Percentiles rank a stretch among this genome's conserved stretches.
Evolutionary conservation across 192 early-diverging fungal genomes (phyloP).

Genomic region (Coemansia sp.): DNA sequence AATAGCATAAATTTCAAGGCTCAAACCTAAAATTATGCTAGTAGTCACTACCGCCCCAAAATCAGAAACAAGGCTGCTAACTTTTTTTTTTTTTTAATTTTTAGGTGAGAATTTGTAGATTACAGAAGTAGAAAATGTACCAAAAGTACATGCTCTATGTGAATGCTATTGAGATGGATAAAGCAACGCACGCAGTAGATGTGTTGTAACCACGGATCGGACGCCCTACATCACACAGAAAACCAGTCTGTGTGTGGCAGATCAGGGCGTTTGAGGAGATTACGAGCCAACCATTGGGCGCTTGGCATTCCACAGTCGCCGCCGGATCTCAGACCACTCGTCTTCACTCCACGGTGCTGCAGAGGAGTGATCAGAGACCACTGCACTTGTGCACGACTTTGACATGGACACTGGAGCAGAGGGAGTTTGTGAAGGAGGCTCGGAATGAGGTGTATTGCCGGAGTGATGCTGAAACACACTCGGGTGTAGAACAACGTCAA

Average conservation of each 20-base stretch:
- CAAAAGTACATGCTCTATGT: neutral
- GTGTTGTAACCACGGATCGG: neutral
- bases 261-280: neutral
- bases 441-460: conserved; percentile 10
- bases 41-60: no score
- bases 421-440: conserved; percentile 3
- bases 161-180: neutral
- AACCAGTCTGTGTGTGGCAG: neutral
- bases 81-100: neutral
- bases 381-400: conserved; percentile 2
- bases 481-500: conserved; percentile 49
- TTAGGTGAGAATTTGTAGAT: neutral
- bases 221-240: neutral
- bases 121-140: neutral
- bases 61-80: no score
- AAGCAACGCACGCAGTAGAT: neutral
- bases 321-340: conserved; percentile 47
- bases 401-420: conserved; percentile 9
- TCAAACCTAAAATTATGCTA: no score
- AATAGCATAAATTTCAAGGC: no score
- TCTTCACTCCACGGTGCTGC: conserved; percentile 27
- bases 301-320: conserved; percentile 52
- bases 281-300: conserved; percentile 1
- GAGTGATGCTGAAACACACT: conserved; percentile 41
- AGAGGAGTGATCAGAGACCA: neutral